Evolutionary conservation across 2,329 filamentous ascomycete genomes (phyloP).

Genomic region (Colletotrichum sp.): DNA sequence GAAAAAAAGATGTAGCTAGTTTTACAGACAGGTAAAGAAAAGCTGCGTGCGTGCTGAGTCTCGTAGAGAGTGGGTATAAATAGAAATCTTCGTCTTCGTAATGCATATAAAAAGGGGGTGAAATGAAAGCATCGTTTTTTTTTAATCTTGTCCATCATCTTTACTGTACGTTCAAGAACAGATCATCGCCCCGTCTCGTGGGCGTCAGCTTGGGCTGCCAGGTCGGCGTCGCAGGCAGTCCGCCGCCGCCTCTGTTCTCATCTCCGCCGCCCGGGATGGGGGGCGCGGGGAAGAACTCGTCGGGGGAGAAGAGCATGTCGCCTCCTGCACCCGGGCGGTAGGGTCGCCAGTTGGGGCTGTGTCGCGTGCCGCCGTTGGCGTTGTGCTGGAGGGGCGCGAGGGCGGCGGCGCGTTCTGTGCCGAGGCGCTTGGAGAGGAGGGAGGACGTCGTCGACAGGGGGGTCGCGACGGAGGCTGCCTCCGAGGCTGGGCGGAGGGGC

Average conservation of each 20-base stretch:
- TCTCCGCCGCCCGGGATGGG: background rate
- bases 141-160: background rate
- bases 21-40: slow-evolving; percentile 2
- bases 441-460: slow-evolving; percentile 38
- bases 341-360: slow-evolving; percentile 25
- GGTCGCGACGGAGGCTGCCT: slow-evolving; percentile 22
- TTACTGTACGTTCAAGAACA: slow-evolving; percentile 63
- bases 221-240: slow-evolving; percentile 53
- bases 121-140: background rate
- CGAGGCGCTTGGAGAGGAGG: slow-evolving; percentile 59
- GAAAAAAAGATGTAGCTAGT: background rate
- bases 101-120: background rate
- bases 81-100: slow-evolving; percentile 1
- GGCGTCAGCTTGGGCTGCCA: slow-evolving; percentile 73
- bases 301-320: slow-evolving; percentile 16
- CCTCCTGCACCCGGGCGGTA: background rate
- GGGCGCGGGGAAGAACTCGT: slow-evolving; percentile 1
- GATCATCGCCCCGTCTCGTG: slow-evolving; percentile 68
- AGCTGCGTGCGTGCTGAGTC: background rate
- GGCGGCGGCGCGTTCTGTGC: slow-evolving; percentile 52
- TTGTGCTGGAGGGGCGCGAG: slow-evolving; percentile 40
- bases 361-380: slow-evolving; percentile 20
- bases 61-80: slow-evolving; percentile 18
- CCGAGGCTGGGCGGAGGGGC: slow-evolving; percentile 14
- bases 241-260: background rate